Evolutionary conservation across 2,329 filamentous ascomycete genomes (phyloP), one percentile per base, ranked within the genome.

Genomic region (Scedosporium boydii): DNA sequence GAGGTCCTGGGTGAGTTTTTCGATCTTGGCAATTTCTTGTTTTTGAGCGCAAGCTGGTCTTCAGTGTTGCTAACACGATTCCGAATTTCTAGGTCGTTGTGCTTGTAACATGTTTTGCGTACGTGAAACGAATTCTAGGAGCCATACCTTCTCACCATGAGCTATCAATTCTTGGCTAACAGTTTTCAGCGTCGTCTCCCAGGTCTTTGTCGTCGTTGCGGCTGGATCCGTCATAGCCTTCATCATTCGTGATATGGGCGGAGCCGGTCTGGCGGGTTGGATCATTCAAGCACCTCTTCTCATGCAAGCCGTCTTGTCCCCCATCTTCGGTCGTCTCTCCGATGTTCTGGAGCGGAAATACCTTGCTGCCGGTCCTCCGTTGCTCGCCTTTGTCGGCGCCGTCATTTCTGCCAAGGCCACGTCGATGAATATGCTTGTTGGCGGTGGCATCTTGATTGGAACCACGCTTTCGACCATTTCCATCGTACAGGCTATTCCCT

Each of bases 381-480:
- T 83, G 0, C 76, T 85, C 26, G 81, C 82, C 3, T 82, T 82
- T 63, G 75, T 76, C 9, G 82, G 82, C 12, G 77, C 80, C 6
- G 74, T 83, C 14, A 71, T 84, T 1, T 84, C 80, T 6, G 82
- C 82, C 4, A 82, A 78, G 65, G 82, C 82, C 0, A 79, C 74
- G 0, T 80, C 76, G 2, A 85, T 84, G 82, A 75, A 73, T 59
- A 80, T 82, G 74, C 72, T 84, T 3, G 82, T 84, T 61, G 81
- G 78, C 6, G 82, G 82, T n/a, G 80, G 82, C 10, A 78, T 85
- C 4, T 71, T 84, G n/a, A 82, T 84, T 56, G 82, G 82, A 26
- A 74, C 74, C 2, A 83, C 82, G 0, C 74, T 85, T 34, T 72
- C 79, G 1, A 84, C 81, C 0, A 81, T 84, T 46, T 74, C 80